These are phyloP conservation scores for Mimosa bimucronata DNA, from an alignment of 306 rosid genomes.

Conservation along the genomic window DNA sequence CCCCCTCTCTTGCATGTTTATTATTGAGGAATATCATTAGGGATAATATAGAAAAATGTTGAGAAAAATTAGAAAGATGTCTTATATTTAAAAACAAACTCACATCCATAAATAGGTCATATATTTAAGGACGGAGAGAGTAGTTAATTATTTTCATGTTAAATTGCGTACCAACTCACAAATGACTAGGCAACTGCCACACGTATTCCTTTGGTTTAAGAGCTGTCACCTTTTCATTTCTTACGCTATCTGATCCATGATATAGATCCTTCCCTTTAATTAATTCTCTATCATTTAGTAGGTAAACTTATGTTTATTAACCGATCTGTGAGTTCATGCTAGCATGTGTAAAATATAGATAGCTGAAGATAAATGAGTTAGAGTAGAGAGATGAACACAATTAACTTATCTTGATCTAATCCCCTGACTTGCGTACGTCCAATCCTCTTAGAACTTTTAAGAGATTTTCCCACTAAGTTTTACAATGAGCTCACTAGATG, in stretches of 20 bases:
- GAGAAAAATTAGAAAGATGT: too few species aligned
- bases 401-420: not conserved
- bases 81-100: too few species aligned
- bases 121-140: too few species aligned
- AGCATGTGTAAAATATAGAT: not conserved
- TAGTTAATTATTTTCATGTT: not conserved
- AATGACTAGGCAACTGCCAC: slow-evolving; percentile 29
- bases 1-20: too few species aligned
- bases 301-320: not conserved
- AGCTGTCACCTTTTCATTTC: not conserved
- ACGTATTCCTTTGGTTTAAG: slow-evolving; percentile 22
- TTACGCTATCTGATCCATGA: not conserved
- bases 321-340: not conserved
- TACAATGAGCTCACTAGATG: not conserved
- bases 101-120: too few species aligned
- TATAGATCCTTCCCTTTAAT: not conserved
- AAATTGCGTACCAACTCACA: slow-evolving; percentile 36
- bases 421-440: not conserved
- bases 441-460: not conserved
- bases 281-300: not conserved
- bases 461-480: not conserved
- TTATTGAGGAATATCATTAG: too few species aligned
- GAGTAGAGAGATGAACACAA: not conserved
- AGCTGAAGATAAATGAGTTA: not conserved
- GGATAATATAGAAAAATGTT: too few species aligned